phyloP scores from a whole-genome alignment of 768 basidiomycete genomes.

The Kwoniella shandongensis region DNA sequence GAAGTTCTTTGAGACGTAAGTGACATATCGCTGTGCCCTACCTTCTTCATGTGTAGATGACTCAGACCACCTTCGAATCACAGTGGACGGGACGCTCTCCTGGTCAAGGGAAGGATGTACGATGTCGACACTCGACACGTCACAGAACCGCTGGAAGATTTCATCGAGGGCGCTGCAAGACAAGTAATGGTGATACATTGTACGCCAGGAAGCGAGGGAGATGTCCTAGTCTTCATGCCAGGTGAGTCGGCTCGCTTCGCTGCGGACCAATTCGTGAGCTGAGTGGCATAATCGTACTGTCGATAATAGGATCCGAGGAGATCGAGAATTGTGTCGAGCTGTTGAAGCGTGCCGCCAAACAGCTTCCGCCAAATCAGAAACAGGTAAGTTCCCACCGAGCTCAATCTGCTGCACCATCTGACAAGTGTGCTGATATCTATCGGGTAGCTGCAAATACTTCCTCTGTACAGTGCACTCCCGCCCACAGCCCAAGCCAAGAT shows the following conservation, averaged over 20 bases:
- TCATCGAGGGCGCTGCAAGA: constrained; percentile 80
- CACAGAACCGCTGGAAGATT: constrained; percentile 69
- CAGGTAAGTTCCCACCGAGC: constrained; percentile 59
- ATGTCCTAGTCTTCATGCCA: constrained; percentile 90
- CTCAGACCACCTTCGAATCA: not conserved
- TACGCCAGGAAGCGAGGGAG: constrained; percentile 65
- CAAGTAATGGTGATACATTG: constrained; percentile 91
- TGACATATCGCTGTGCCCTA: no score
- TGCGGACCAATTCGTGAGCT: not conserved
- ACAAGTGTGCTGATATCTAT: constrained; percentile 16
- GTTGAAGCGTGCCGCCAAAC: constrained; percentile 67
- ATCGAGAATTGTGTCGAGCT: constrained; percentile 83
- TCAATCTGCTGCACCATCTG: no score
- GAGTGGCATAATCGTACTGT: not conserved
- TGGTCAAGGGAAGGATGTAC: constrained; percentile 90
- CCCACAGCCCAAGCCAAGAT: constrained; percentile 73
- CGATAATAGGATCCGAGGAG: constrained; percentile 78
- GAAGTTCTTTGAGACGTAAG: constrained; percentile 78
- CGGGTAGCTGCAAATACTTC: constrained; percentile 67
- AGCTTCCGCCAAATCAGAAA: constrained; percentile 64
- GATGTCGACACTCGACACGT: constrained; percentile 82
- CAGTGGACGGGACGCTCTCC: constrained; percentile 61
- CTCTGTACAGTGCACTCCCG: constrained; percentile 85
- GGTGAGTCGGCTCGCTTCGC: constrained; percentile 56
- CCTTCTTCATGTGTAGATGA: no score